Evolutionary conservation across 2,329 filamentous ascomycete species (phyloP).

Genomic region (Verticillium dahliae): DNA sequence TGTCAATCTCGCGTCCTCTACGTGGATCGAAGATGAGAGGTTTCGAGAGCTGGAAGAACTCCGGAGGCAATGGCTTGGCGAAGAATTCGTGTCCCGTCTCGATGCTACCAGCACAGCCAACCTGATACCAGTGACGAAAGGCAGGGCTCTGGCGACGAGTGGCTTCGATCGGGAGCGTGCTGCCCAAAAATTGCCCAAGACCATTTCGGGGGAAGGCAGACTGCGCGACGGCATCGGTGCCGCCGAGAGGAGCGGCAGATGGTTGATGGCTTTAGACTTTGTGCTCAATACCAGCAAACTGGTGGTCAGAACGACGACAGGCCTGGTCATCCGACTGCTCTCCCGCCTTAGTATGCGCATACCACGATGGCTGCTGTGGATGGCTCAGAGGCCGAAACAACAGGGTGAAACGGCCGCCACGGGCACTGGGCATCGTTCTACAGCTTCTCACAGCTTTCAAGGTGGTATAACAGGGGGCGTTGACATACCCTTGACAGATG

Average conservation of each 20-base stretch:
- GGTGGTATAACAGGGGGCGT: constrained; percentile 35
- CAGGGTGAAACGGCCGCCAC: constrained; percentile 2
- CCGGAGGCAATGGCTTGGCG: constrained; percentile 42
- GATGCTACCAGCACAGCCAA: constrained; percentile 49
- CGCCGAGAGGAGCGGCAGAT: constrained; percentile 69
- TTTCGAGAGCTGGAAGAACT: constrained; percentile 66
- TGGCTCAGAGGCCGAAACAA: constrained; percentile 33
- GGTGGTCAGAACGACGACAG: constrained; percentile 49
- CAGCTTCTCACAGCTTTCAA: not conserved
- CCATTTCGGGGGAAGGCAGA: constrained; percentile 36
- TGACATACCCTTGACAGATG: constrained; percentile 49
- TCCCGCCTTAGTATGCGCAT: constrained; percentile 52
- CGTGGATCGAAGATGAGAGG: constrained; percentile 88
- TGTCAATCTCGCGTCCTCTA: constrained; percentile 67
- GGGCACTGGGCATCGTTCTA: not conserved
- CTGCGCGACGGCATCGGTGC: constrained; percentile 66
- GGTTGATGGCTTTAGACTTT: constrained; percentile 71
- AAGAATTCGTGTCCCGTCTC: constrained; percentile 39
- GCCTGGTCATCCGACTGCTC: constrained; percentile 47
- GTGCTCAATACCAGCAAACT: constrained; percentile 67
- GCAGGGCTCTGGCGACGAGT: constrained; percentile 34
- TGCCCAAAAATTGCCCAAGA: constrained; percentile 48
- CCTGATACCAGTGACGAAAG: constrained; percentile 46
- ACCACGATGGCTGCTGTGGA: constrained; percentile 57
- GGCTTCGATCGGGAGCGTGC: constrained; percentile 68